These are phyloP conservation scores for Ramicandelaber brevisporus DNA, from an alignment of 192 early-diverging fungal genomes.

Conservation along the genomic window DNA sequence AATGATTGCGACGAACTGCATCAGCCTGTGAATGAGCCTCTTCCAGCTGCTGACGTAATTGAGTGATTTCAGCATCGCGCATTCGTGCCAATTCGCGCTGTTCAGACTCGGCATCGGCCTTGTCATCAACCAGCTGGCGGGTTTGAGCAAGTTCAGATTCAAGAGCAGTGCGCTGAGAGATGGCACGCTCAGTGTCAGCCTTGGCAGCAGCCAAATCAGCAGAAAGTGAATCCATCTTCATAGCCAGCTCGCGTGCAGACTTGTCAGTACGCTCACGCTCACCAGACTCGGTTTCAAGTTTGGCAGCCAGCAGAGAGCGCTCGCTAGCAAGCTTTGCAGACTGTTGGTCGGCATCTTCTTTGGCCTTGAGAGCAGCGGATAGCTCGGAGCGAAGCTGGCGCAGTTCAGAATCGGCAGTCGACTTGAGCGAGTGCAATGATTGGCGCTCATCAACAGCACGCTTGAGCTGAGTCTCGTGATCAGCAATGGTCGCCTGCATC, in stretches of 20 bases:
- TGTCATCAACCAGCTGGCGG: constrained; percentile 22
- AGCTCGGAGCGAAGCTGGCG: constrained; percentile 6
- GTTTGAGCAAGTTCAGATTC: constrained; percentile 22
- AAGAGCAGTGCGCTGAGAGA: constrained; percentile 9
- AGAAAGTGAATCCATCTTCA: constrained; percentile 28
- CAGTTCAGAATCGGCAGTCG: constrained; percentile 1
- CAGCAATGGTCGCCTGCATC: constrained; percentile 4
- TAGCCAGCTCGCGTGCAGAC: constrained; percentile 21
- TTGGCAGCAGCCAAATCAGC: constrained; percentile 24
- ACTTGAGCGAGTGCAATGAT: background rate
- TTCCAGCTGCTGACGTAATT: constrained; percentile 21
- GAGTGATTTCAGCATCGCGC: constrained; percentile 26
- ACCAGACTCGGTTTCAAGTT: constrained; percentile 3
- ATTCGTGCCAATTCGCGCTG: constrained; percentile 24
- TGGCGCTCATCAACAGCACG: background rate
- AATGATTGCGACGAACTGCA: constrained; percentile 17
- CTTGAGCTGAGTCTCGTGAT: constrained; percentile 7
- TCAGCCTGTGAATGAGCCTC: constrained; percentile 19
- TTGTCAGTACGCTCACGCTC: constrained; percentile 23
- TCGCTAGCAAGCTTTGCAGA: constrained; percentile 1
- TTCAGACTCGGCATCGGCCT: constrained; percentile 28
- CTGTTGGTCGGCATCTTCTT: constrained; percentile 1
- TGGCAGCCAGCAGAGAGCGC: background rate
- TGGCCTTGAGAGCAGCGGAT: constrained; percentile 2
- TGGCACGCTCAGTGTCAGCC: constrained; percentile 5